Percentiles rank a stretch among this genome's conserved stretches.
phyloP scores from a whole-genome alignment of 2,329 filamentous ascomycete genomes.

The Pseudopithomyces maydicus region DNA sequence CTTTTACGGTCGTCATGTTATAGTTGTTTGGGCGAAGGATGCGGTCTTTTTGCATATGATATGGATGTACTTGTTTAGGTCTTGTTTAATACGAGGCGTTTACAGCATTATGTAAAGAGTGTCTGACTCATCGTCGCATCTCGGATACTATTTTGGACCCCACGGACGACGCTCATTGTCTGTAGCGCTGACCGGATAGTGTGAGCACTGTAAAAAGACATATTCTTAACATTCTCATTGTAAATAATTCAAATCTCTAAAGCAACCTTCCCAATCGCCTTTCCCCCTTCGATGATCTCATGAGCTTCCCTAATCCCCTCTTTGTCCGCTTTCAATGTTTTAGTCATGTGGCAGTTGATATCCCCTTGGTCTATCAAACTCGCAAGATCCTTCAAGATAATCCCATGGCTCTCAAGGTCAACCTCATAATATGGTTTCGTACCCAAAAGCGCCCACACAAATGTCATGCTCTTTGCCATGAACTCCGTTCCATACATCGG shows the following conservation, averaged over 20 bases:
- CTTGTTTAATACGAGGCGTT: neutral
- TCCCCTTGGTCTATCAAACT: conserved; percentile 42
- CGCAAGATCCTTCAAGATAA: conserved; percentile 45
- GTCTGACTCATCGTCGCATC: neutral
- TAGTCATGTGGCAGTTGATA: conserved; percentile 47
- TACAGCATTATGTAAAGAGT: neutral
- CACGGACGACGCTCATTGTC: neutral
- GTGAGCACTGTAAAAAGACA: no score
- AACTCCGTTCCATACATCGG: conserved; percentile 54
- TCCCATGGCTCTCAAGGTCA: conserved; percentile 47
- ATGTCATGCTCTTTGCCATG: conserved; percentile 53
- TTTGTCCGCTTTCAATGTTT: conserved; percentile 41
- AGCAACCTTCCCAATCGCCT: conserved; percentile 46
- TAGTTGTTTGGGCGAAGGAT: no score
- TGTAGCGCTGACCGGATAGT: neutral
- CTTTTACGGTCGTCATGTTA: no score
- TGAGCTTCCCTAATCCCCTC: conserved; percentile 50
- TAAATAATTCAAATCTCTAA: neutral
- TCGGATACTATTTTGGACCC: neutral
- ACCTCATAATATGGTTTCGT: conserved; percentile 49
- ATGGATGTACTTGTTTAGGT: no score
- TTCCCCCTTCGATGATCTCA: conserved; percentile 44
- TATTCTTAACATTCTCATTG: neutral
- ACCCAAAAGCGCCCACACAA: conserved; percentile 50
- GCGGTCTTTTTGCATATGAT: no score